Base-by-base conservation (phyloP, 1,284 basidiomycete species). In the Leccinum subrobustum region DNA sequence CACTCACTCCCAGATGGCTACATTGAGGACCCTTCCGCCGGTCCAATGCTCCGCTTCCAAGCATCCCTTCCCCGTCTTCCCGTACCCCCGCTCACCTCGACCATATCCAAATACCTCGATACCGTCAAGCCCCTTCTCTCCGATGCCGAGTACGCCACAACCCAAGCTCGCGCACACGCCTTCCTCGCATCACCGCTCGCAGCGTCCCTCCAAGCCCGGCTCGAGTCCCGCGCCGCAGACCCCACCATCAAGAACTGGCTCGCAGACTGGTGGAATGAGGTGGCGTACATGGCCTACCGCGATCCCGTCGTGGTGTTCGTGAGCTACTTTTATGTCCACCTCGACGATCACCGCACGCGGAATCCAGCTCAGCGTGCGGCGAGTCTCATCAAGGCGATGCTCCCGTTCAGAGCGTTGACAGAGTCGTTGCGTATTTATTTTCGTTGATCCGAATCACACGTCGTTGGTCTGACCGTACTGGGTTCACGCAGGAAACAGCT, bases 251-350 rank as follows among this genome's bases (percentile, higher is more conserved):
- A 85, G 67, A 96, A 83, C 79, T 99, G 96, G 96, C 82, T 99
- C 35, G 83, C 84, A 58, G 94, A 97, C 60, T 99, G 96, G 96
- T 99, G 96, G 96, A 97, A 98, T 76, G 93, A 98, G 48, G 84
- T 92, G 88, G 88, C 42, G 18, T 44, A 44, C 18, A 44, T 44
- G 42, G 42, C 78, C 4, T 92, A 92, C 69, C 83, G 93, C 53
- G 93, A 97, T 67, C 89, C 96, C 5, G 92, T 98, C 39, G 90
- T 98, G 27, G 94, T 96, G 23, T 93, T 89, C 70, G 95, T 97
- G 69, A 94, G 89, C 81, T 99, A 99, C 80, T 99, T 92, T 78
- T 98, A 95, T 76, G 83, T 95, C 11, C 96, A 98, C 76, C 76
- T 89, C 65, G 84, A 91, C 61, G 92, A 93, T 69, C 77, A 77